Percentiles rank a stretch among this genome's conserved stretches.
These are phyloP conservation scores for Nissolia schottii DNA, from an alignment of 306 rosid genomes.

Conservation along the genomic window DNA sequence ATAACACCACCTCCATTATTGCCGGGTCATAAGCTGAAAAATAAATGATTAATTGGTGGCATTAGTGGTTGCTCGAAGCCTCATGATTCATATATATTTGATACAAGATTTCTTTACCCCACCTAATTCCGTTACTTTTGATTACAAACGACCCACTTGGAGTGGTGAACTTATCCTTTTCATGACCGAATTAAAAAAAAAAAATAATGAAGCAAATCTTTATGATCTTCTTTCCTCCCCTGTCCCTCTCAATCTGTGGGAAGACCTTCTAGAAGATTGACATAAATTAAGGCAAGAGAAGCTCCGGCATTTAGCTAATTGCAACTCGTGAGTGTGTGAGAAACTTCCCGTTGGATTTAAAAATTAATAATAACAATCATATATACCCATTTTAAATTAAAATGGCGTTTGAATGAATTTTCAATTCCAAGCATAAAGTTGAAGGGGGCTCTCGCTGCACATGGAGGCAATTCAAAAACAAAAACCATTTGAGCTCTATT, in stretches of 20 bases:
- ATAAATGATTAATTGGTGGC: conserved; percentile 24
- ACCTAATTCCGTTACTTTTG: conserved; percentile 44
- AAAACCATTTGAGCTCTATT: conserved; percentile 1
- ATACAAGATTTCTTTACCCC: conserved; percentile 38
- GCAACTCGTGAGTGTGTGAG: background rate
- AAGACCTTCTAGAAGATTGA: conserved; percentile 33
- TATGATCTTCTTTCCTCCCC: background rate
- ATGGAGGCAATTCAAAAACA: conserved; percentile 24
- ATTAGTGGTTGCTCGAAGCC: conserved; percentile 16
- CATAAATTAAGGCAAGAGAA: conserved; percentile 31
- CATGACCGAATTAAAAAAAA: conserved; percentile 10
- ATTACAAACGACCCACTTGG: conserved; percentile 38
- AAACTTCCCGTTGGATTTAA: background rate
- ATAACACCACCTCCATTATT: conserved; percentile 24
- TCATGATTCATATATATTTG: conserved; percentile 40
- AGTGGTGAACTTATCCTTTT: conserved; percentile 32
- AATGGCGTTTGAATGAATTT: conserved; percentile 9
- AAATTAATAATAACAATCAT: background rate
- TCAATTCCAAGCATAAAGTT: background rate
- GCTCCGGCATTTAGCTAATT: conserved; percentile 24
- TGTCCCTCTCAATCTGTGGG: conserved; percentile 26
- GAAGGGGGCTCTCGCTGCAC: conserved; percentile 21
- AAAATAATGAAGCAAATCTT: conserved; percentile 9
- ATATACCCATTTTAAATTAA: background rate
- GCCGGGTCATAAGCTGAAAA: conserved; percentile 31